Conservation (phyloP, 768 basidiomycete genomes). For the Tremella yokohamensis region DNA sequence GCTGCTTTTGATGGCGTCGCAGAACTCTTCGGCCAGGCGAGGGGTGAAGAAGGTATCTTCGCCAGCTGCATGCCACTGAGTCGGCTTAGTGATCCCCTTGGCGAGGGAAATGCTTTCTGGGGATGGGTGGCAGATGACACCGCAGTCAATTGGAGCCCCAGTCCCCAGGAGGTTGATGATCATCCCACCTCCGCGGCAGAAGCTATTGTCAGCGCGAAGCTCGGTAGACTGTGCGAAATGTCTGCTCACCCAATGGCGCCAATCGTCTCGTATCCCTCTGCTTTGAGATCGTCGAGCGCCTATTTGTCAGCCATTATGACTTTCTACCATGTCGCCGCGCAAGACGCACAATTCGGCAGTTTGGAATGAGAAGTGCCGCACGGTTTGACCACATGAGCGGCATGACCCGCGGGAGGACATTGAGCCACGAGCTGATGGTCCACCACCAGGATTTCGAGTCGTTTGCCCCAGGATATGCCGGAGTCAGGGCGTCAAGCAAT, state of each 20-base stretch:
- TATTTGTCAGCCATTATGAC: not conserved
- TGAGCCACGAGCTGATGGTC: conserved; percentile 11
- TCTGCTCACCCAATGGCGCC: conserved; percentile 27
- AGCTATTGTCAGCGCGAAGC: not conserved
- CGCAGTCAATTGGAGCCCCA: conserved; percentile 20
- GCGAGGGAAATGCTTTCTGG: conserved; percentile 14
- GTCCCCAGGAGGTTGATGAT: conserved; percentile 23
- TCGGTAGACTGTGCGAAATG: not conserved
- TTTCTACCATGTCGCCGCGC: no score
- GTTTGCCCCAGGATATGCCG: conserved; percentile 21
- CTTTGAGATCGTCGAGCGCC: conserved; percentile 24
- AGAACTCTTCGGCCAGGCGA: not conserved
- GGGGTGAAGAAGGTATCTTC: conserved; percentile 5
- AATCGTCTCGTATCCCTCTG: conserved; percentile 23
- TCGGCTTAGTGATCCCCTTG: not conserved
- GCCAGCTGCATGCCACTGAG: not conserved
- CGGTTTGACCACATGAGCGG: conserved; percentile 9
- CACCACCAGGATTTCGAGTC: conserved; percentile 24
- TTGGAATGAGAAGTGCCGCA: conserved; percentile 7
- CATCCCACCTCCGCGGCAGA: conserved; percentile 36
- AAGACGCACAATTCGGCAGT: conserved; percentile 20
- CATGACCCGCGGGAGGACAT: conserved; percentile 4
- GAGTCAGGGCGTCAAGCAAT: conserved; percentile 18
- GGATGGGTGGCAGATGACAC: conserved; percentile 34
- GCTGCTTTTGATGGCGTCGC: not conserved